Evolutionary conservation across 495 filamentous ascomycete species (phyloP), one percentile per base, ranked within the genome.

Genomic region (Neurospora cerealis): DNA sequence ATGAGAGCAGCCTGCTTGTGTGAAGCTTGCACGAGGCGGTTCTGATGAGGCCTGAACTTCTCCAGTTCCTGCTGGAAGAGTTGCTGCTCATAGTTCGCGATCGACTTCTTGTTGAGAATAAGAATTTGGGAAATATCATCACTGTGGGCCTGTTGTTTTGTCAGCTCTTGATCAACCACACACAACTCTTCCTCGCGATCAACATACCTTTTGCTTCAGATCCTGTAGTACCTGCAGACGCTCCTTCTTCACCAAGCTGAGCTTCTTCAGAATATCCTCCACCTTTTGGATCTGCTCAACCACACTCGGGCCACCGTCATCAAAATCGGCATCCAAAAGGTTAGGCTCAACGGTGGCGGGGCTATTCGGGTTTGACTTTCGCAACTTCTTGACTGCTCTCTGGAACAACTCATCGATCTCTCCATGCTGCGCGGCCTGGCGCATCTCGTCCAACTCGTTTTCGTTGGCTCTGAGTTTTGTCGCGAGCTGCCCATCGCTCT

Each of bases 121-220:
- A 98, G 83, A 34, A 98, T 94, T 78, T 96, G 95, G 15, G 95
- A 97, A 75, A 98, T 98, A 78, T 99, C 96, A 77, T 99, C 96
- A 77, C 90, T 92, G 82, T 96, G 96, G 69, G 95, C 91, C 95
- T 99, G 73, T 36, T 15, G 28, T 19, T 48, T 75, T 62, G 24
- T 62, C 54, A 62, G 54, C 54, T 42, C 4, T 44, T 21, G 37
- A 7, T 41, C n/a, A n/a, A 60, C 7, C 7, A n/a, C 24, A 9
- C 28, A 62, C 13, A 3, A 9, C 28, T 34, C 13, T 62, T 34
- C 28, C 19, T 9, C 2, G 28, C 8, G 13, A 17, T 60, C 48
- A 69, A 77, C 85, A 73, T 81, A 97, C 96, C 90, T 97, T 98
- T 69, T 97, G 94, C 82, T 98, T 99, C 73, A 98, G 84, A 81